Percentiles rank a stretch among this genome's conserved stretches.
Evolutionary conservation across 2,329 filamentous ascomycete genomes (phyloP).

Genomic region (Talaromyces albobiverticillius): DNA sequence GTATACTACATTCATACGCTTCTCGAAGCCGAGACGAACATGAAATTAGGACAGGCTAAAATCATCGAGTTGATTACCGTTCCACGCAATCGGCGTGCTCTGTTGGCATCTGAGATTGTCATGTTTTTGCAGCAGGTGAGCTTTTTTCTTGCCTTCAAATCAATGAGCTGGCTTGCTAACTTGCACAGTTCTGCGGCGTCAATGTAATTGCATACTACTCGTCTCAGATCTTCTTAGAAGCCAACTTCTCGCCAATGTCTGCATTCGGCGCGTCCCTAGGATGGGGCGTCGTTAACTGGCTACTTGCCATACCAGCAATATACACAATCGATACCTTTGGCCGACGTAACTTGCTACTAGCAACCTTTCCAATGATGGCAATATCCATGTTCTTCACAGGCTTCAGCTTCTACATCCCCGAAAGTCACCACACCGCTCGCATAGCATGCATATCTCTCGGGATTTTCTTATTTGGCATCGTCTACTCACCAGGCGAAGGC

Average conservation of each 20-base stretch:
- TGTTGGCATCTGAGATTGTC: conserved; percentile 59
- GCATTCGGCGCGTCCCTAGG: conserved; percentile 59
- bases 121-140: conserved; percentile 65
- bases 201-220: conserved; percentile 62
- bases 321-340: conserved; percentile 69
- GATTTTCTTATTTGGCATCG: conserved; percentile 43
- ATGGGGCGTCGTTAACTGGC: conserved; percentile 62
- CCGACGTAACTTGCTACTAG: conserved; percentile 60
- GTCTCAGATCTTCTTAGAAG: conserved; percentile 58
- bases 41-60: conserved; percentile 49
- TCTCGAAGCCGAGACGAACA: conserved; percentile 59
- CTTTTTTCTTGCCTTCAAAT: background rate
- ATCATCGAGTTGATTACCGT: conserved; percentile 59
- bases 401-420: conserved; percentile 52
- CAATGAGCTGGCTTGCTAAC: background rate
- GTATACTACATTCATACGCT: conserved; percentile 51
- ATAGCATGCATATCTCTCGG: conserved; percentile 43
- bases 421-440: conserved; percentile 32
- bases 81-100: conserved; percentile 60
- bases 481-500: conserved; percentile 58
- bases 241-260: conserved; percentile 47
- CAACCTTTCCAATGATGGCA: conserved; percentile 64
- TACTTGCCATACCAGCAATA: conserved; percentile 62
- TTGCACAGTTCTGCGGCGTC: conserved; percentile 42
- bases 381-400: conserved; percentile 52